Evolutionary conservation across 1,284 basidiomycete genomes (phyloP).

Genomic region (Ganoderma sp.): DNA sequence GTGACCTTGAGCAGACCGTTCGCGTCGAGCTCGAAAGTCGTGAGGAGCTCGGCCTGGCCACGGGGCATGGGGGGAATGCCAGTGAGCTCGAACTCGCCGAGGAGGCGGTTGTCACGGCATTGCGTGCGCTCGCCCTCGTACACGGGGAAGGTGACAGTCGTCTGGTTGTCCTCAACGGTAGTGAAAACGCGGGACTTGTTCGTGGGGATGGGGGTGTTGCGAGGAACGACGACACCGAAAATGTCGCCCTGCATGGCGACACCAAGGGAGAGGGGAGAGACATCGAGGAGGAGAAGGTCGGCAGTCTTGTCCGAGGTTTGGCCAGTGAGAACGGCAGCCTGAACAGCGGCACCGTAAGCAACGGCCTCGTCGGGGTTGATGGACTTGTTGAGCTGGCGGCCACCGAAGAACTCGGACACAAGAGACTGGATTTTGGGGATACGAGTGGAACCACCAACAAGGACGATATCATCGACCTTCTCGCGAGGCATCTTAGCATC

Average conservation of each 20-base stretch:
- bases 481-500: constrained; percentile 97
- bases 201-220: constrained; percentile 97
- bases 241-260: constrained; percentile 99
- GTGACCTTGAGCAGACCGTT: constrained; percentile 97
- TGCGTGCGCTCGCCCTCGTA: constrained; percentile 96
- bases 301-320: constrained; percentile 96
- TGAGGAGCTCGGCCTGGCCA: constrained; percentile 94
- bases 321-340: constrained; percentile 94
- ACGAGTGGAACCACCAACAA: constrained; percentile 99
- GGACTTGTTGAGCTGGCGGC: constrained; percentile 98
- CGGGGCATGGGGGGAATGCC: constrained; percentile 97
- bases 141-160: constrained; percentile 97
- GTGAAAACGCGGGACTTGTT: constrained; percentile 97
- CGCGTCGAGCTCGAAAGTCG: constrained; percentile 97
- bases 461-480: constrained; percentile 99
- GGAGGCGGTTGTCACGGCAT: constrained; percentile 95
- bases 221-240: constrained; percentile 95
- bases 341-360: constrained; percentile 95
- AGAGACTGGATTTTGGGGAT: constrained; percentile 99
- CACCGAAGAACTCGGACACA: constrained; percentile 98
- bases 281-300: constrained; percentile 94
- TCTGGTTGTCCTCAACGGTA: constrained; percentile 98
- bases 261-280: constrained; percentile 95
- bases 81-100: constrained; percentile 97
- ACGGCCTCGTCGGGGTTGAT: constrained; percentile 97